Conservation (phyloP, 352 stramenopile genomes). For the Plasmopara viticola region DNA sequence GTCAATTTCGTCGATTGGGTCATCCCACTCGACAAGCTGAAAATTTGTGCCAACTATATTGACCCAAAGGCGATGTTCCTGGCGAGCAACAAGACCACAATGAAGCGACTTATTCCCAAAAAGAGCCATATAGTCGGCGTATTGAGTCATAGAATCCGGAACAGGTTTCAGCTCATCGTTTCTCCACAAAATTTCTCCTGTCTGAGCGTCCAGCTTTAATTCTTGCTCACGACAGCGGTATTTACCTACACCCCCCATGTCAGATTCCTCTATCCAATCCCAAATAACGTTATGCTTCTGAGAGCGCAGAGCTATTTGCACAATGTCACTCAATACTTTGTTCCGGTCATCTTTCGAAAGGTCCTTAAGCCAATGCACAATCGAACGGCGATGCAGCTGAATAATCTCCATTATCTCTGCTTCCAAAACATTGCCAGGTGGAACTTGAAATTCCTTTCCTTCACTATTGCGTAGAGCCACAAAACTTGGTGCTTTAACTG, state of each 20-base stretch:
- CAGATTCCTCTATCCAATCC: slow-evolving; percentile 56
- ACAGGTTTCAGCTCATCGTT: slow-evolving; percentile 88
- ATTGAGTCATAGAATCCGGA: slow-evolving; percentile 89
- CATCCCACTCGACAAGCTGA: slow-evolving; percentile 86
- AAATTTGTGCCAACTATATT: slow-evolving; percentile 86
- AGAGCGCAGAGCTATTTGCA: slow-evolving; percentile 68
- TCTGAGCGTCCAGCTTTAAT: slow-evolving; percentile 83
- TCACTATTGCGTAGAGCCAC: slow-evolving; percentile 46
- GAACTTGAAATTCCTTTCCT: slow-evolving; percentile 58
- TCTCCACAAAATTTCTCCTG: slow-evolving; percentile 85
- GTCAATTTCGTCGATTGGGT: slow-evolving; percentile 61
- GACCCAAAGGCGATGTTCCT: slow-evolving; percentile 85
- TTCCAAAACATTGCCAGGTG: slow-evolving; percentile 79
- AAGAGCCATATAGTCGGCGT: slow-evolving; percentile 75
- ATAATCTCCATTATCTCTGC: slow-evolving; percentile 82
- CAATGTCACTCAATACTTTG: slow-evolving; percentile 53
- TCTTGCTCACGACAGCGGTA: slow-evolving; percentile 72
- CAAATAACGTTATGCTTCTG: slow-evolving; percentile 46
- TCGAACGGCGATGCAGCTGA: slow-evolving; percentile 67
- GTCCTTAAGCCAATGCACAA: slow-evolving; percentile 62
- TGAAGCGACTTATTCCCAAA: slow-evolving; percentile 84
- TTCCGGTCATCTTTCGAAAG: slow-evolving; percentile 28
- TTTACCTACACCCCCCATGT: slow-evolving; percentile 48
- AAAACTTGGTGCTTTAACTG: slow-evolving; percentile 82
- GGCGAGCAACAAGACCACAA: slow-evolving; percentile 77